phyloP scores from a whole-genome alignment of 768 basidiomycete species.

The Hirschioporus abietinus region DNA sequence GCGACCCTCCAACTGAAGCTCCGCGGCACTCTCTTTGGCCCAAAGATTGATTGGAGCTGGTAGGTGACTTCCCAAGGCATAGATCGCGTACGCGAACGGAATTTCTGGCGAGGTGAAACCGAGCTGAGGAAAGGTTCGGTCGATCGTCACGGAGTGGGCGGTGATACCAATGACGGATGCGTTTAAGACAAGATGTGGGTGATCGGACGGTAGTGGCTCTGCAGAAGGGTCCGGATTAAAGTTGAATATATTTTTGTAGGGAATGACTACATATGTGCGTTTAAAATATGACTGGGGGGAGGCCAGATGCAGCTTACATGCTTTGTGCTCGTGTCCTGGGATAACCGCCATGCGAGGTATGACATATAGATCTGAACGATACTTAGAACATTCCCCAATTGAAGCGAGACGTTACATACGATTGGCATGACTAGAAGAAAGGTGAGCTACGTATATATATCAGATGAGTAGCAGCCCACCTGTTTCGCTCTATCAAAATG shows the following conservation, averaged over 20 bases:
- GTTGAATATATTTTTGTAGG: constrained; percentile 45
- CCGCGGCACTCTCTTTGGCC: constrained; percentile 22
- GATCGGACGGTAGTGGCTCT: constrained; percentile 6
- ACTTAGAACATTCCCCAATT: not conserved
- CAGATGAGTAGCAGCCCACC: constrained; percentile 29
- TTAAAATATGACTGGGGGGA: not conserved
- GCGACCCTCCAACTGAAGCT: not conserved
- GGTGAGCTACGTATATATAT: not conserved
- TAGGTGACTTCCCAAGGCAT: constrained; percentile 56
- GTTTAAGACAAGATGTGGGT: constrained; percentile 32
- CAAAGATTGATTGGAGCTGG: constrained; percentile 53
- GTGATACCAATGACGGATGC: constrained; percentile 39
- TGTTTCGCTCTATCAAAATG: constrained; percentile 55
- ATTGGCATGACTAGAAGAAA: constrained; percentile 37
- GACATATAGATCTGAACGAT: constrained; percentile 46
- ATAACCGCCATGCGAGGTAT: constrained; percentile 54
- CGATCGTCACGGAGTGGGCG: constrained; percentile 37
- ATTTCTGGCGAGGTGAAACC: constrained; percentile 32
- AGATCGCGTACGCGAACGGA: constrained; percentile 51
- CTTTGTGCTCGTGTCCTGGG: constrained; percentile 60
- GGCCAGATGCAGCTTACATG: constrained; percentile 34
- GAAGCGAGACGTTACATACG: constrained; percentile 22
- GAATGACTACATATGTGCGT: constrained; percentile 36
- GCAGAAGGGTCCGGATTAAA: not conserved
- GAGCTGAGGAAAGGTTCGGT: constrained; percentile 42